These are phyloP conservation scores for Phytopythium kandeliae DNA, from an alignment of 352 stramenopile species.

Conservation along the genomic window DNA sequence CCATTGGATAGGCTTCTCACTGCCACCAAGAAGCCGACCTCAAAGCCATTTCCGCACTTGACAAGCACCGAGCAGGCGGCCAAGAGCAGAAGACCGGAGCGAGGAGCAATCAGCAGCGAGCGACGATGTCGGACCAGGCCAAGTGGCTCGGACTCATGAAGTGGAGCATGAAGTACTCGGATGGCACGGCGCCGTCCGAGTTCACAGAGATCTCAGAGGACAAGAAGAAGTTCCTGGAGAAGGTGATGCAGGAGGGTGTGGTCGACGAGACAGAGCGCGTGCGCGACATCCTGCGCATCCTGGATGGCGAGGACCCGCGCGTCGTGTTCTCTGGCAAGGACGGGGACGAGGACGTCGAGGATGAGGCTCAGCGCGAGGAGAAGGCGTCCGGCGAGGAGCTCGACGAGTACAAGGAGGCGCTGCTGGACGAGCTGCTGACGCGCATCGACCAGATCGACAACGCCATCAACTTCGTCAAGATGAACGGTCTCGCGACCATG, in stretches of 20 bases:
- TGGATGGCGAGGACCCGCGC: constrained; percentile 68
- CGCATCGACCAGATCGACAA: constrained; percentile 88
- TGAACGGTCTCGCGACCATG: constrained; percentile 59
- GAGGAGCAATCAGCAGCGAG: background rate
- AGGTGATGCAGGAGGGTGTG: constrained; percentile 79
- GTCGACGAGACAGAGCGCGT: constrained; percentile 85
- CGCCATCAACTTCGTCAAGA: constrained; percentile 86
- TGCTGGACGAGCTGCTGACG: constrained; percentile 81
- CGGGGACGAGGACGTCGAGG: constrained; percentile 31
- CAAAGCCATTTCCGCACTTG: no score
- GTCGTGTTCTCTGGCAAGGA: constrained; percentile 50
- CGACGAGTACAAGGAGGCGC: constrained; percentile 68
- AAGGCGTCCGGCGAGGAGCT: constrained; percentile 57
- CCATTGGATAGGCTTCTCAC: background rate
- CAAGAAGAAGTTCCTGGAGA: constrained; percentile 72
- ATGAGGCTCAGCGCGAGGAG: constrained; percentile 20
- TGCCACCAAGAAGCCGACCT: no score
- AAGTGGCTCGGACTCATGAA: constrained; percentile 88
- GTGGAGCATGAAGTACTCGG: constrained; percentile 86
- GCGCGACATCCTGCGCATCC: constrained; percentile 77
- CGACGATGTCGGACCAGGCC: constrained; percentile 47
- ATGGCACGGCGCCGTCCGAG: constrained; percentile 64
- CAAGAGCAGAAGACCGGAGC: background rate
- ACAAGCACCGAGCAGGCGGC: background rate
- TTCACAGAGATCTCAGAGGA: constrained; percentile 71